Conservation (phyloP, 2,329 filamentous ascomycete species). For the Elsinoe fawcettii region DNA sequence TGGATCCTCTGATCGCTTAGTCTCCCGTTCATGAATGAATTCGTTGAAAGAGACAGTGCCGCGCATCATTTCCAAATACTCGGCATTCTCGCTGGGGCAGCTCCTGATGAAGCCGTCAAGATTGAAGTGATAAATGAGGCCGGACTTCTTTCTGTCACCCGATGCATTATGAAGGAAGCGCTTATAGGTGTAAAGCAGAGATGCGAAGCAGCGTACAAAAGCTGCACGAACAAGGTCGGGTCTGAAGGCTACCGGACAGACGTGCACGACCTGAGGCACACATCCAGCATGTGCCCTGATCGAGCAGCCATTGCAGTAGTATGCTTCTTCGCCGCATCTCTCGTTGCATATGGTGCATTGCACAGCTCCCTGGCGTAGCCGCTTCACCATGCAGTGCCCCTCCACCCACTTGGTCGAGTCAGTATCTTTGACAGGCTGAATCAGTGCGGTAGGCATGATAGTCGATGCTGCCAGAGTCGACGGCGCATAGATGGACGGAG, state of each 20-base stretch:
- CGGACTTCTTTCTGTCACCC: conserved; percentile 55
- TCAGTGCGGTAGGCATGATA: conserved; percentile 75
- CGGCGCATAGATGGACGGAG: conserved; percentile 74
- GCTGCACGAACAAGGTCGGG: conserved; percentile 60
- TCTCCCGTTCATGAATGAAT: conserved; percentile 76
- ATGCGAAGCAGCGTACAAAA: conserved; percentile 62
- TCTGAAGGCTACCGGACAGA: conserved; percentile 59
- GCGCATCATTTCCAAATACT: conserved; percentile 55
- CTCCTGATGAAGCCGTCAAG: conserved; percentile 59
- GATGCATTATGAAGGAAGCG: conserved; percentile 53
- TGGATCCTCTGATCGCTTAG: conserved; percentile 52
- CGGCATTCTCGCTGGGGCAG: conserved; percentile 55
- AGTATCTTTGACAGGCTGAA: conserved; percentile 70
- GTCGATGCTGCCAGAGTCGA: conserved; percentile 81
- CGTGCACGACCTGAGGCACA: conserved; percentile 52
- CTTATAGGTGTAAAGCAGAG: conserved; percentile 61
- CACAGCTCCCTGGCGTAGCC: conserved; percentile 50
- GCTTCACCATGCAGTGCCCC: conserved; percentile 70
- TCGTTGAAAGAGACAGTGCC: conserved; percentile 67
- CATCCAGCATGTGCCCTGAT: conserved; percentile 52
- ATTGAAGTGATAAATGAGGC: conserved; percentile 57
- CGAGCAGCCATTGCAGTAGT: conserved; percentile 60
- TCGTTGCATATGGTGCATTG: conserved; percentile 71
- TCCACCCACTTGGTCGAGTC: conserved; percentile 78
- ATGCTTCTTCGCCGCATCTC: conserved; percentile 64